Conservation (phyloP, 2,329 filamentous ascomycete genomes). For the Dothistroma septosporum region DNA sequence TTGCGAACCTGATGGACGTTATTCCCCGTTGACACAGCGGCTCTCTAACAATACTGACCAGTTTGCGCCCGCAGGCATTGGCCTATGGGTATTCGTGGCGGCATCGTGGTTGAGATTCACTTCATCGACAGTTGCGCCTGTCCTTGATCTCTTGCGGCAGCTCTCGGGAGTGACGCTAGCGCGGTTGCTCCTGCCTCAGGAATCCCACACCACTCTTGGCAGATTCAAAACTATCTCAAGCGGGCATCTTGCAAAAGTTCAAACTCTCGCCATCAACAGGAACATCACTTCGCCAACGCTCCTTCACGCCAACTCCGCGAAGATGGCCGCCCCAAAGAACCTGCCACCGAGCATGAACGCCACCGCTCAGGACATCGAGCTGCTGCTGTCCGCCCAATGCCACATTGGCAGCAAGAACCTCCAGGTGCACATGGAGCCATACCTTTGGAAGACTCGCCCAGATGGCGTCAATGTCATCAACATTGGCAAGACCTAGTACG, state of each 20-base stretch:
- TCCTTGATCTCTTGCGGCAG: constrained; percentile 1
- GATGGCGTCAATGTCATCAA: constrained; percentile 99
- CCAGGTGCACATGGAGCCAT: constrained; percentile 98
- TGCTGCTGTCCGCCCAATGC: constrained; percentile 93
- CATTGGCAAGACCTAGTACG: constrained; percentile 99
- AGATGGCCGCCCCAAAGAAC: constrained; percentile 84
- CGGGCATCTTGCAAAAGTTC: not conserved
- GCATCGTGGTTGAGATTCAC: constrained; percentile 35
- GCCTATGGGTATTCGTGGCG: constrained; percentile 45
- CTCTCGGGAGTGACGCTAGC: not conserved
- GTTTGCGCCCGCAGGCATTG: constrained; percentile 42
- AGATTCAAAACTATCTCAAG: not conserved
- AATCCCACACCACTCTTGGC: not conserved
- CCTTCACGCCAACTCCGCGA: constrained; percentile 45
- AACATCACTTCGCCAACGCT: constrained; percentile 15
- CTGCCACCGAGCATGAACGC: constrained; percentile 94
- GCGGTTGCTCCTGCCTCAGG: not conserved
- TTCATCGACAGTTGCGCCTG: not conserved
- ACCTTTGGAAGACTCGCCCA: constrained; percentile 98
- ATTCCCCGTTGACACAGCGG: not conserved
- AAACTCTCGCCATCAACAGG: constrained; percentile 7
- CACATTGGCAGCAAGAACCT: constrained; percentile 99
- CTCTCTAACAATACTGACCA: constrained; percentile 26
- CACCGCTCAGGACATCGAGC: constrained; percentile 98
- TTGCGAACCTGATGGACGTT: constrained; percentile 13